Percentiles rank a stretch among this genome's conserved stretches.
Evolutionary conservation across 1,284 basidiomycete species (phyloP).

Genomic region (Neonothopanus nambi): DNA sequence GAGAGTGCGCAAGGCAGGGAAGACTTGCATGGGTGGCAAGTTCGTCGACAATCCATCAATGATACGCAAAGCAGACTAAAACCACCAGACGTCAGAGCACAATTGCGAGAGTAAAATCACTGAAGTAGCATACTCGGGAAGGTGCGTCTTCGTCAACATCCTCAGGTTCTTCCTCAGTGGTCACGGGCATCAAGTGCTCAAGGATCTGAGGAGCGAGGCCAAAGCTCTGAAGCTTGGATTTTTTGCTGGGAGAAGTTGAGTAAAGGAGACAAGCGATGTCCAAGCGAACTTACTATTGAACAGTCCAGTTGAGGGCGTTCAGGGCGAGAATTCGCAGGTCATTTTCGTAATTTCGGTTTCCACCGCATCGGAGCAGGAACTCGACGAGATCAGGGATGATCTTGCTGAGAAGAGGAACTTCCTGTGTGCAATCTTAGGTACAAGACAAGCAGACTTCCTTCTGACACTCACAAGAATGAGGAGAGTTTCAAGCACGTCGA

Average conservation of each 20-base stretch:
- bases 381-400: slow-evolving; percentile 88
- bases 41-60: slow-evolving; percentile 94
- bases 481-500: slow-evolving; percentile 96
- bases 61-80: slow-evolving; percentile 87
- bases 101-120: slow-evolving; percentile 8
- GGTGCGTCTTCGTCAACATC: slow-evolving; percentile 88
- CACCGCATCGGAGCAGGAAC: slow-evolving; percentile 87
- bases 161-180: slow-evolving; percentile 85
- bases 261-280: slow-evolving; percentile 3
- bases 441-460: slow-evolving; percentile 3
- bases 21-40: slow-evolving; percentile 94
- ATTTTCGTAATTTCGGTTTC: slow-evolving; percentile 76
- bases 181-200: slow-evolving; percentile 91
- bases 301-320: slow-evolving; percentile 95
- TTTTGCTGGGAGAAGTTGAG: slow-evolving; percentile 62
- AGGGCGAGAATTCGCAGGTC: slow-evolving; percentile 90
- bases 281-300: slow-evolving; percentile 72
- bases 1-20: slow-evolving; percentile 86
- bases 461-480: slow-evolving; percentile 75
- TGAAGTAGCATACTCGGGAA: slow-evolving; percentile 64
- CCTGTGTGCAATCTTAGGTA: slow-evolving; percentile 45
- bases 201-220: slow-evolving; percentile 87
- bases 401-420: slow-evolving; percentile 89
- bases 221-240: slow-evolving; percentile 90
- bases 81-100: slow-evolving; percentile 10